Conservation (phyloP, 2,329 filamentous ascomycete species). For the Colletotrichum tanaceti region DNA sequence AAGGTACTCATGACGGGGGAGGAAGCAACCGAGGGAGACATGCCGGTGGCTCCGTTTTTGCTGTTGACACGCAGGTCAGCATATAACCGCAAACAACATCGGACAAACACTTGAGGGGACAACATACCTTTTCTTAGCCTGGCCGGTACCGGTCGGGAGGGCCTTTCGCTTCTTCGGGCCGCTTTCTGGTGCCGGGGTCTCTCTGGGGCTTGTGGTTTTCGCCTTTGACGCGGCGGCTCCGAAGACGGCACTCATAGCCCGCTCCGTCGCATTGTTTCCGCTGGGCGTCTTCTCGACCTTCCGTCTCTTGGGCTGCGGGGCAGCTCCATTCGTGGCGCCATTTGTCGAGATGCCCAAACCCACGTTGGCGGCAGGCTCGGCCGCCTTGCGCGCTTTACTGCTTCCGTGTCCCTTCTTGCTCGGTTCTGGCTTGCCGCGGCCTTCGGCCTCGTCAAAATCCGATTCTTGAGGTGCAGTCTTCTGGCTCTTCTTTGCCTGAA, state of each 20-base stretch:
- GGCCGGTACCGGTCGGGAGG: slow-evolving; percentile 72
- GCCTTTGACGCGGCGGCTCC: slow-evolving; percentile 64
- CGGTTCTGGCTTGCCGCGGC: slow-evolving; percentile 59
- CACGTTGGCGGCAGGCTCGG: slow-evolving; percentile 61
- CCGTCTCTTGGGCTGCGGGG: slow-evolving; percentile 77
- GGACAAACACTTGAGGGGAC: neutral
- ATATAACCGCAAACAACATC: neutral
- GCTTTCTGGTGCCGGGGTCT: slow-evolving; percentile 73
- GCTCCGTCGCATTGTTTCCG: slow-evolving; percentile 69
- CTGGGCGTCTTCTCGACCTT: slow-evolving; percentile 78
- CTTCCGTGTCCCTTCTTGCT: slow-evolving; percentile 72
- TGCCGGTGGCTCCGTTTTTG: slow-evolving; percentile 57
- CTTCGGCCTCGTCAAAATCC: slow-evolving; percentile 79
- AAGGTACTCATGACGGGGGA: slow-evolving; percentile 80
- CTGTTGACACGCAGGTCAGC: slow-evolving; percentile 43
- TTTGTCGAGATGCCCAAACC: slow-evolving; percentile 75
- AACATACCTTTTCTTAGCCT: slow-evolving; percentile 79
- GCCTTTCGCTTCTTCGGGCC: slow-evolving; percentile 79
- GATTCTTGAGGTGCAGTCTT: slow-evolving; percentile 78
- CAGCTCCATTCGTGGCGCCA: slow-evolving; percentile 60
- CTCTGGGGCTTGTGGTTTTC: slow-evolving; percentile 73
- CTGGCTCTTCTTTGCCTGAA: slow-evolving; percentile 79
- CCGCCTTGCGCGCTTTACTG: slow-evolving; percentile 72
- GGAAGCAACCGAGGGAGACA: slow-evolving; percentile 78
- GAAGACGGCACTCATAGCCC: slow-evolving; percentile 72